Conservation (phyloP, 345 rosid genomes). For the Eucalyptus tenuipes region DNA sequence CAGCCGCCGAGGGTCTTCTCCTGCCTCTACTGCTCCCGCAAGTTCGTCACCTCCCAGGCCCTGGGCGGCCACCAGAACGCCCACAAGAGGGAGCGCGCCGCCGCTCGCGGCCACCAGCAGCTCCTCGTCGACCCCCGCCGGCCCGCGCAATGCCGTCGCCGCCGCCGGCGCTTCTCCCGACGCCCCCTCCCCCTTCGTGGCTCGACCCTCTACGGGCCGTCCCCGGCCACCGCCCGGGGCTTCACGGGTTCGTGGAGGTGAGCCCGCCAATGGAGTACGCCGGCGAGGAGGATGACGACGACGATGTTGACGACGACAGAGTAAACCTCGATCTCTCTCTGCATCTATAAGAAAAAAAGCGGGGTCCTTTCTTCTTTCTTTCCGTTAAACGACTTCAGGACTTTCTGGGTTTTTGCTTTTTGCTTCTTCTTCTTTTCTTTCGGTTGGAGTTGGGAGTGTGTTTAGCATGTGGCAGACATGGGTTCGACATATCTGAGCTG, state of each 20-base stretch:
- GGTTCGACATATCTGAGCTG: background rate
- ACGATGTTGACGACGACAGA: background rate
- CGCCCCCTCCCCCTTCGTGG: background rate
- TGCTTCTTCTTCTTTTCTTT: background rate
- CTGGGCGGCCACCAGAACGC: constrained; percentile 98
- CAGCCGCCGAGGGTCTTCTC: constrained; percentile 32
- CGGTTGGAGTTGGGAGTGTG: background rate
- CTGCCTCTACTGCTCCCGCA: constrained; percentile 80
- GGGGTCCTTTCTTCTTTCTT: background rate
- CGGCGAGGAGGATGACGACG: background rate
- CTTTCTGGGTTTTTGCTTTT: background rate
- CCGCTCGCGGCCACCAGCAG: constrained; percentile 45
- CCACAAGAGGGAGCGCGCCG: constrained; percentile 93
- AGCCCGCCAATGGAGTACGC: background rate
- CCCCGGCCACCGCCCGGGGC: background rate
- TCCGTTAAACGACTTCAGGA: background rate
- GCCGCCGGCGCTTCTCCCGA: background rate
- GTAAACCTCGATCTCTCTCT: constrained; percentile 32
- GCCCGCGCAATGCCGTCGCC: background rate
- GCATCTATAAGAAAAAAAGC: constrained; percentile 5
- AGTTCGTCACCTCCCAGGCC: constrained; percentile 90
- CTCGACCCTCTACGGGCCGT: background rate
- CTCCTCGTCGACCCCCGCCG: constrained; percentile 4
- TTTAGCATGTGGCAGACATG: background rate
- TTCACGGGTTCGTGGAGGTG: background rate